Evolutionary conservation across 352 stramenopile genomes (phyloP).

Genomic region (Phytophthora cajani): DNA sequence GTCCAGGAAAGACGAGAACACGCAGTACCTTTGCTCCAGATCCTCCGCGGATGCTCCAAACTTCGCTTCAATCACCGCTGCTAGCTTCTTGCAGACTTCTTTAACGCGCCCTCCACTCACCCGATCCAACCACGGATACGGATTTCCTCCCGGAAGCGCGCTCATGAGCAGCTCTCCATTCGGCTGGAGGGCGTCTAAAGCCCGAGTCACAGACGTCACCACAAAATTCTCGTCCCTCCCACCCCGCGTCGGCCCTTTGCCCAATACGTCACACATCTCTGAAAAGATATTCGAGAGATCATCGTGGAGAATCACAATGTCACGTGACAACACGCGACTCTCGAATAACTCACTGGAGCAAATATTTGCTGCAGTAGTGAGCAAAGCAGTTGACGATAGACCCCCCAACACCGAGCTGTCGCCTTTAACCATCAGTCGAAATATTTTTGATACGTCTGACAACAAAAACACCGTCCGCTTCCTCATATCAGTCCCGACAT

Average conservation of each 20-base stretch:
- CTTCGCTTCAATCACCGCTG: background rate
- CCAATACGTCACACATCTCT: constrained; percentile 22
- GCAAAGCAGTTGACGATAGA: constrained; percentile 9
- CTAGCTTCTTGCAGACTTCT: background rate
- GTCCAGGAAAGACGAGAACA: background rate
- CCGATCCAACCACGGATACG: too few species aligned
- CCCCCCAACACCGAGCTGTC: constrained; percentile 24
- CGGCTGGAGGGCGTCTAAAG: background rate
- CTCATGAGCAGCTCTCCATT: background rate
- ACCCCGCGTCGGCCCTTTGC: background rate
- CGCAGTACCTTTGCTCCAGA: background rate
- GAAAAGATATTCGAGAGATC: constrained; percentile 39
- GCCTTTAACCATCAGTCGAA: constrained; percentile 25
- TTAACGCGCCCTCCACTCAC: background rate
- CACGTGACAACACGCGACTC: constrained; percentile 37
- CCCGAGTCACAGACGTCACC: background rate
- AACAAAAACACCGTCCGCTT: background rate
- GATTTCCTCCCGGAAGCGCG: too few species aligned
- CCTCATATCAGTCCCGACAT: background rate
- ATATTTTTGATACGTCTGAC: constrained; percentile 30
- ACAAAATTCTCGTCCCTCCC: background rate
- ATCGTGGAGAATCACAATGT: constrained; percentile 37
- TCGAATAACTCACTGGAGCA: constrained; percentile 25
- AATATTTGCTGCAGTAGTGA: constrained; percentile 21
- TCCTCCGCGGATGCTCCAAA: background rate